A percentile compares a stretch with the other conserved stretches of the same genome.
phyloP scores from a whole-genome alignment of 192 early-diverging fungal species.

The Podochytrium sp. region DNA sequence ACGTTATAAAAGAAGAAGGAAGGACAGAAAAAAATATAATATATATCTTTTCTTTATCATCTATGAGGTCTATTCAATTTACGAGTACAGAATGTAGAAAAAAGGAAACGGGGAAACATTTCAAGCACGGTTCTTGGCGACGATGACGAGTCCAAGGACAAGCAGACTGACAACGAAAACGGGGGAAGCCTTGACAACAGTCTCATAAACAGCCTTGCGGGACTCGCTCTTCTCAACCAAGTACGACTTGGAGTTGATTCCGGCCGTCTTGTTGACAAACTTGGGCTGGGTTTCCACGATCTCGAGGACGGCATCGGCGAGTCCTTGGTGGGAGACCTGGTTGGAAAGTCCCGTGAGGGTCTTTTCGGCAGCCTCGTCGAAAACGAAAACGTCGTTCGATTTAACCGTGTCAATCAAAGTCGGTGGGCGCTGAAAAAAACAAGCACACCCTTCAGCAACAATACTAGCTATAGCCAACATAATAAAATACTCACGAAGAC shows the following conservation, averaged over 20 bases:
- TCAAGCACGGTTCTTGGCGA: no score
- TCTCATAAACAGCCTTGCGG: not conserved
- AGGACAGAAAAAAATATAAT: no score
- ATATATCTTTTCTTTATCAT: no score
- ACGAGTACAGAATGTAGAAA: no score
- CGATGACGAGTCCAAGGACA: no score
- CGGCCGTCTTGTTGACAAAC: constrained; percentile 27
- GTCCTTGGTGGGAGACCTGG: constrained; percentile 23
- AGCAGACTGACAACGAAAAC: constrained; percentile 3
- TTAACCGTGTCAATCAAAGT: constrained; percentile 24
- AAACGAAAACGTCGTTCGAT: constrained; percentile 30
- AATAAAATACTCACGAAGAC: constrained; percentile 18
- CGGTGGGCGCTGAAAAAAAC: constrained; percentile 11
- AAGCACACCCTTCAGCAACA: no score
- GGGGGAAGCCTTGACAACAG: not conserved
- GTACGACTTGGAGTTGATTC: constrained; percentile 6
- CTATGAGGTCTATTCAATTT: no score
- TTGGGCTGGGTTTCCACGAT: constrained; percentile 29
- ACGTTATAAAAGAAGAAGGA: no score
- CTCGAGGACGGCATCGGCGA: constrained; percentile 28
- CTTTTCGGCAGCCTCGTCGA: constrained; percentile 23
- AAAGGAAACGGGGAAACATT: no score
- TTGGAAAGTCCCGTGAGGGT: constrained; percentile 6
- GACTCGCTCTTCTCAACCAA: constrained; percentile 1
- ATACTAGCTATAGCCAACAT: no score